Evolutionary conservation across 164 flowering plant species (phyloP).

Genomic region (Vitis cinerea): DNA sequence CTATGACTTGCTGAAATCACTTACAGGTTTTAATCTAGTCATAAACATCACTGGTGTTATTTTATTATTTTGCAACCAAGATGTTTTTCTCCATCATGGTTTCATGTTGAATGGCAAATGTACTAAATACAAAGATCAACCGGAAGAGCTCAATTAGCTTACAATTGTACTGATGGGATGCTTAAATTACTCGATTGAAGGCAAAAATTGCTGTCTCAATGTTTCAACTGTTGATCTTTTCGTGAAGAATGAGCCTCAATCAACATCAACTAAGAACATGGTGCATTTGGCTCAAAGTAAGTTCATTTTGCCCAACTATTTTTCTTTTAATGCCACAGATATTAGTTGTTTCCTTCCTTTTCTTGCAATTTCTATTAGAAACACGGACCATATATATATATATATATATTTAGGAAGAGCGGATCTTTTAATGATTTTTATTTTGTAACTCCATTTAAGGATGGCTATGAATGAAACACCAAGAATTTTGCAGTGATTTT

Average conservation of each 20-base stretch:
- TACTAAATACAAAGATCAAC: too few species aligned
- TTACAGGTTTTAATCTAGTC: constrained; percentile 31
- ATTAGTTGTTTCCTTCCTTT: neutral
- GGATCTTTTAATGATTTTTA: too few species aligned
- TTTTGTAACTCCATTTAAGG: too few species aligned
- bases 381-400: too few species aligned
- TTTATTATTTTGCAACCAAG: neutral
- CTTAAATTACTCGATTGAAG: constrained; percentile 20
- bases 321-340: too few species aligned
- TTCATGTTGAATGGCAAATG: neutral
- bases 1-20: constrained; percentile 42
- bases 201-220: constrained; percentile 72
- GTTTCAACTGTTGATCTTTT: constrained; percentile 53
- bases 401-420: too few species aligned
- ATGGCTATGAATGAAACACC: too few species aligned
- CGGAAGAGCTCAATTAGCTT: too few species aligned
- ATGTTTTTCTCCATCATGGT: too few species aligned
- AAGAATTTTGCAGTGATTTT: neutral
- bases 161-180: neutral
- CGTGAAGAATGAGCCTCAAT: constrained; percentile 59
- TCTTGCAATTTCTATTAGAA: neutral
- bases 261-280: constrained; percentile 72
- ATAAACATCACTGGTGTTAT: too few species aligned
- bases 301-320: constrained; percentile 11
- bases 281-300: constrained; percentile 75